Base-by-base conservation (phyloP, 2,329 filamentous ascomycete species). In the Hypoxylon sp. region DNA sequence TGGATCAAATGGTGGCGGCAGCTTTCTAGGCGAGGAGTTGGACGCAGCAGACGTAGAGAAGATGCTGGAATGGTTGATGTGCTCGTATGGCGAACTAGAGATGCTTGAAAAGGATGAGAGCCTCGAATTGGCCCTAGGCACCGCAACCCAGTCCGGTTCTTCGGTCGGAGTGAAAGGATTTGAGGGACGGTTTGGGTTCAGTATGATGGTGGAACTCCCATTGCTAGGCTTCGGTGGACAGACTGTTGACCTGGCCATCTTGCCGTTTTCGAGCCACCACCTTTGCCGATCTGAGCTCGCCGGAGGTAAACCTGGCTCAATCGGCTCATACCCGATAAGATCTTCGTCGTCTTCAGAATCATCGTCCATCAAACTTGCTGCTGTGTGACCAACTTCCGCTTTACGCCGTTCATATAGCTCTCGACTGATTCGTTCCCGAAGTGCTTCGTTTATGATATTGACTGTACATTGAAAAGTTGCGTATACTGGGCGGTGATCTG, bases 401-500 rank as follows among this genome's bases (percentile, higher is more conserved):
- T 85, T 87, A 56, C 91, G 87, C 46, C 89, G 87, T 20, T 85
- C 82, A 75, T 98, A 97, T 9, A 98, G 82, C 54, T 91, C 85
- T 30, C 86, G 86, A 73, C 91, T 92, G 48, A 98, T 88, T 3
- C 82, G 79, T 65, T 94, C 90, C 70, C 92, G 93, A 55, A 85
- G 81, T 22, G 79, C 80, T 75, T 97, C 92, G 70, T 99, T 87
- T 9, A 98, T 82, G 45, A 96, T 89, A 69, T 84, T 94, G 54
- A 98, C 91, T 0, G 85, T 87, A 78, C 94, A 96, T 70, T 93
- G 87, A 75, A 99, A 99, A 0, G 89, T 88, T 11, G 93, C 94
- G 78, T 93, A 97, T 0, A 99, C 95, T 1, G 96, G 96, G n/a
- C 94, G 87, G 78, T 99, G 96, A 75, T 99, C 96, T 0, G 96